A percentile compares a stretch with the other conserved stretches of the same genome.
These are phyloP conservation scores for Ilex aquifolium DNA, from an alignment of 257 asterid genomes.

Conservation along the genomic window DNA sequence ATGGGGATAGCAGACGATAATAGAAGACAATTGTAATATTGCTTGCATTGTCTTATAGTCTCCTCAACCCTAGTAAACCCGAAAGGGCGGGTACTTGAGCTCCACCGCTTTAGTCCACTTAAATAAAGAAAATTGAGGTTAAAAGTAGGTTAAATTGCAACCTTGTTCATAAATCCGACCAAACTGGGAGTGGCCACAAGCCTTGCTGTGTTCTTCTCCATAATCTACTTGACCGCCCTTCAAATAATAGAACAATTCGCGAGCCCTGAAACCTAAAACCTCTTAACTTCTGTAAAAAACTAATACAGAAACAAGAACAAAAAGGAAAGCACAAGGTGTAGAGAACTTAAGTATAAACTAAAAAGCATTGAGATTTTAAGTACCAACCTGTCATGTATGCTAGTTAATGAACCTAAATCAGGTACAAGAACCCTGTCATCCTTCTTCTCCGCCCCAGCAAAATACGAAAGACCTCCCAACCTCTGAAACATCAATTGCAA, in stretches of 20 bases:
- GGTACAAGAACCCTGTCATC: slow-evolving; percentile 96
- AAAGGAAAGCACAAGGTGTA: background rate
- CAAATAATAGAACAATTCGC: slow-evolving; percentile 87
- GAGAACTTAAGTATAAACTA: background rate
- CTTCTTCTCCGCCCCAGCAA: slow-evolving; percentile 97
- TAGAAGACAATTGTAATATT: too few species aligned
- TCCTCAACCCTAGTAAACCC: too few species aligned
- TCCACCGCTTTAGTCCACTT: too few species aligned
- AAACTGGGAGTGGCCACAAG: slow-evolving; percentile 78
- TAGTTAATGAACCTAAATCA: slow-evolving; percentile 85
- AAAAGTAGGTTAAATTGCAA: slow-evolving; percentile 11
- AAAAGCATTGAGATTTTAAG: slow-evolving; percentile 5
- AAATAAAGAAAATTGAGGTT: background rate
- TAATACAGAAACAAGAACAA: slow-evolving; percentile 4
- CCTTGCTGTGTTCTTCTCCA: slow-evolving; percentile 93
- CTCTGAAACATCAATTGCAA: slow-evolving; percentile 31
- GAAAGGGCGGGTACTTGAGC: too few species aligned
- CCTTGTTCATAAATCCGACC: slow-evolving; percentile 79
- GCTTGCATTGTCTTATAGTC: too few species aligned
- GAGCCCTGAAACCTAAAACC: slow-evolving; percentile 58
- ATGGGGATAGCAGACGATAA: too few species aligned
- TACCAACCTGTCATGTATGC: slow-evolving; percentile 67
- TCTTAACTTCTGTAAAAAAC: slow-evolving; percentile 15
- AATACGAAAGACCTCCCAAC: slow-evolving; percentile 88
- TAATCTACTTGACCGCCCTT: slow-evolving; percentile 97